Base-by-base conservation (phyloP, 305 asterid species). In the Solanum hybrid region DNA sequence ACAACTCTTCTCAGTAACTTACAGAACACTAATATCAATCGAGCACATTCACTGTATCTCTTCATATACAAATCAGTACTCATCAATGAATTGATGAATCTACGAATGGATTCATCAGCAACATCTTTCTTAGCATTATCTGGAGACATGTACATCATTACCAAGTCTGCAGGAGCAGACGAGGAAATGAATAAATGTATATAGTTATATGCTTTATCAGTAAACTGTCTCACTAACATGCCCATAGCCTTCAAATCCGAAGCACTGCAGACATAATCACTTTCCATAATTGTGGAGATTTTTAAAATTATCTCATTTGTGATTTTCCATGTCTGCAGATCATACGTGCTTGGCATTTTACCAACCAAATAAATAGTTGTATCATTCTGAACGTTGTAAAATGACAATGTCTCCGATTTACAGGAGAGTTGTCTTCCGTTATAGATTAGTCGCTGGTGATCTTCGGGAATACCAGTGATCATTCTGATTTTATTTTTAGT, bases 111-210 rank as follows among this genome's bases (percentile, higher is more conserved):
- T 2, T 89, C 86, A 6, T 85, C 38, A 20, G 89, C 91, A 26
- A 13, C 64, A 12, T 5, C 42, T 79, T 64, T 86, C 34, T 79
- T 86, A 10, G 42, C 24, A 38, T 89, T 79, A 26, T 36, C 8
- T 16, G 90, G n/a, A 5, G 91, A 92, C 89, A 78, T 46, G 46
- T 90, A 92, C 3, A 90, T 87, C 89, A 16, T 51, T 11, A 78
- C 87, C 24, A 88, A 4, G 22, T 86, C 79, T 51, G 24, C 11
- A 26, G 60, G 89, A 24, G 60, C 89, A 5, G 72, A 77, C 1
- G 78, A 77, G 14, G 89, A 71, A 8, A 31, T 8, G 16, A 46
- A 46, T 46, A 46, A 46, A 14, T 46, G 22, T 46, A 46, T 46
- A 46, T 46, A 1, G 22, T 46, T 46, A 5, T 6, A 14, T 46